Conservation (phyloP, 495 filamentous ascomycete genomes). For the Sporormia fimetaria region DNA sequence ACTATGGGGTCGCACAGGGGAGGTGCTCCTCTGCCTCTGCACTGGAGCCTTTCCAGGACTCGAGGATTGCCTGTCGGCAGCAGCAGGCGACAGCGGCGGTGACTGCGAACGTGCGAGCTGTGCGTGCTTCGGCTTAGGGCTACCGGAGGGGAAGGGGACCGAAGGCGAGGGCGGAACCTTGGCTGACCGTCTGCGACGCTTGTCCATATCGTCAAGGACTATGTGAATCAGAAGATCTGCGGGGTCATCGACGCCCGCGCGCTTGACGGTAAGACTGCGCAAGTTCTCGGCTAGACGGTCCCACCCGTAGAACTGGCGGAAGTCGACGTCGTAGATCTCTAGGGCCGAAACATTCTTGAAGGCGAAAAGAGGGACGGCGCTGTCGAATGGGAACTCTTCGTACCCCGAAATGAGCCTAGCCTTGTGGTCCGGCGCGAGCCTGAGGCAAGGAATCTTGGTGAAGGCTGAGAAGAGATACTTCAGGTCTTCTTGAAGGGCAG, state of each 20-base stretch:
- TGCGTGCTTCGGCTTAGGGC: conserved; percentile 45
- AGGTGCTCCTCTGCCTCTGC: conserved; percentile 58
- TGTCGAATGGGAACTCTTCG: conserved; percentile 97
- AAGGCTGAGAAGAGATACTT: conserved; percentile 97
- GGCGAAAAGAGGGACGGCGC: conserved; percentile 83
- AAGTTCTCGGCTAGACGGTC: conserved; percentile 85
- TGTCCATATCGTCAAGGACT: conserved; percentile 92
- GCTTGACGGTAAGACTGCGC: conserved; percentile 77
- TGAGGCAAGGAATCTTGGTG: conserved; percentile 91
- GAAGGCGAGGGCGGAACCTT: conserved; percentile 72
- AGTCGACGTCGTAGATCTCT: conserved; percentile 91
- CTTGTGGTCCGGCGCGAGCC: conserved; percentile 78
- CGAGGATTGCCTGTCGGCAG: conserved; percentile 35
- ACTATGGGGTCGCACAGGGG: conserved; percentile 62
- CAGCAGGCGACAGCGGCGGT: conserved; percentile 55
- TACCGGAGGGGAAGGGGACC: conserved; percentile 51
- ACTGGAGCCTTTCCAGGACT: conserved; percentile 40
- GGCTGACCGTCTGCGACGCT: conserved; percentile 72
- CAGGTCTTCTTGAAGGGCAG: conserved; percentile 68
- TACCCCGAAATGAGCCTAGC: conserved; percentile 81
- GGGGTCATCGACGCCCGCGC: conserved; percentile 78
- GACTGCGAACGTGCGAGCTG: conserved; percentile 49
- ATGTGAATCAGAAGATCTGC: conserved; percentile 82
- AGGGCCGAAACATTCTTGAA: conserved; percentile 94
- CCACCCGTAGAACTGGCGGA: conserved; percentile 95